These are phyloP conservation scores for Saccharomyces hybrid DNA, from an alignment of 1,139 yeast genomes.

Conservation along the genomic window DNA sequence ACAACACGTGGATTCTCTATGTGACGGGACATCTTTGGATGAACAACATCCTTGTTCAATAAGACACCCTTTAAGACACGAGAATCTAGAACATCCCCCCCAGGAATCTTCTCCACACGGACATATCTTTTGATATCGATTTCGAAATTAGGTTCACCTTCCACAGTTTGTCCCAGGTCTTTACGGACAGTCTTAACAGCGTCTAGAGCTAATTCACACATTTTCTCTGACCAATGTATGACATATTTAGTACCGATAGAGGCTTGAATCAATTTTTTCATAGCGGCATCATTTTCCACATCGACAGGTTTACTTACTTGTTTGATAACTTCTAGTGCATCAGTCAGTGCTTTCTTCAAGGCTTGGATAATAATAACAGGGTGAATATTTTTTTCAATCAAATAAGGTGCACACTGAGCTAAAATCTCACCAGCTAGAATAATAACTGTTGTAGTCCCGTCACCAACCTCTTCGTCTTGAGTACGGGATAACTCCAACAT, in stretches of 20 bases:
- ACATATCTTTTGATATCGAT: conserved; percentile 91
- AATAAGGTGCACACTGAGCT: conserved; percentile 90
- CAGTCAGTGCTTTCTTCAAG: conserved; percentile 79
- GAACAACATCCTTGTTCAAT: conserved; percentile 93
- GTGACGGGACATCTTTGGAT: conserved; percentile 90
- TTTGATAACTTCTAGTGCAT: conserved; percentile 83
- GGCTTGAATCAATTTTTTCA: conserved; percentile 79
- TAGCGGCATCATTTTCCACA: conserved; percentile 71
- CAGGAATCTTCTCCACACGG: conserved; percentile 91
- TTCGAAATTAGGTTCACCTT: conserved; percentile 40
- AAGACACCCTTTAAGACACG: conserved; percentile 84
- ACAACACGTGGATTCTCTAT: conserved; percentile 85
- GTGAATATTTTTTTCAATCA: conserved; percentile 84
- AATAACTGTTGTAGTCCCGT: conserved; percentile 95
- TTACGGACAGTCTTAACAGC: conserved; percentile 82
- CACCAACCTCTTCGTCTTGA: conserved; percentile 98
- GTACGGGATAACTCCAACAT: conserved; percentile 97
- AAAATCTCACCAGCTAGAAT: conserved; percentile 92
- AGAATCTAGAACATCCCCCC: conserved; percentile 90
- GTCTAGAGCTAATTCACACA: conserved; percentile 81
- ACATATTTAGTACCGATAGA: conserved; percentile 96
- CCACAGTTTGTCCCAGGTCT: conserved; percentile 45
- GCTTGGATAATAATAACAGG: conserved; percentile 96
- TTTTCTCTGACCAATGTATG: conserved; percentile 80
- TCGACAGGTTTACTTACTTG: conserved; percentile 82